A percentile compares a stretch with the other conserved stretches of the same genome.
These are phyloP conservation scores for Psilocybe cyanescens DNA, from an alignment of 768 basidiomycete genomes.

Conservation along the genomic window DNA sequence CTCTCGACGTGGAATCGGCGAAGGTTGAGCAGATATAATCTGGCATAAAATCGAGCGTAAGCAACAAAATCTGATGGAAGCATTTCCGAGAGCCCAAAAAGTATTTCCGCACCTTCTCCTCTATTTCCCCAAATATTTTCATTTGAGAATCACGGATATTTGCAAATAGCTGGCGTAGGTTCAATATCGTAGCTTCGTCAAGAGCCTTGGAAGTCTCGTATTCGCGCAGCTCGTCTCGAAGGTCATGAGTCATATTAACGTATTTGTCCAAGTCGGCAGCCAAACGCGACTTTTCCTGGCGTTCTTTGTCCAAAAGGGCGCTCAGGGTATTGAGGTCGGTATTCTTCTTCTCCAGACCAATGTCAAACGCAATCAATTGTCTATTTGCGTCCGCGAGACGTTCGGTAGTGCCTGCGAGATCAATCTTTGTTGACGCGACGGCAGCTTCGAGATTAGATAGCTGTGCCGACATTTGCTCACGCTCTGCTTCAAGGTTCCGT, in stretches of 20 bases:
- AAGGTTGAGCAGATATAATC: constrained; percentile 27
- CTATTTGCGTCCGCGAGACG: constrained; percentile 13
- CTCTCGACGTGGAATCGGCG: neutral
- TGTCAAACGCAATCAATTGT: neutral
- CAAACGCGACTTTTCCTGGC: constrained; percentile 12
- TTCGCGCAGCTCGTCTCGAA: constrained; percentile 35
- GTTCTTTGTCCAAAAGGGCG: neutral
- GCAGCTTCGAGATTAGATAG: constrained; percentile 8
- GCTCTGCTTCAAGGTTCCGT: constrained; percentile 5
- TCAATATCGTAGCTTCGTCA: constrained; percentile 38
- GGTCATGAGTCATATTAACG: constrained; percentile 23
- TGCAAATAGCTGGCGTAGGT: constrained; percentile 33
- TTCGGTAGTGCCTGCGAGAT: constrained; percentile 13
- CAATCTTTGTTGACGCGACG: constrained; percentile 11
- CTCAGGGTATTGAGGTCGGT: neutral
- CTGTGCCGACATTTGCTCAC: neutral
- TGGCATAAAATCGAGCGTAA: constrained; percentile 7
- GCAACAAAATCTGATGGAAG: constrained; percentile 5
- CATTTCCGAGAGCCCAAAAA: constrained; percentile 4
- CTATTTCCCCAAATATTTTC: constrained; percentile 36
- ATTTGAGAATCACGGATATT: constrained; percentile 35
- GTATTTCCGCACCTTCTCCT: constrained; percentile 38
- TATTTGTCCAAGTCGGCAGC: constrained; percentile 24
- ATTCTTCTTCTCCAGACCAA: neutral
- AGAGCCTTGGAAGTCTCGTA: constrained; percentile 34